A percentile compares a stretch with the other conserved stretches of the same genome.
Conservation (phyloP, 148 eudicot species). For the Beta vulgaris region DNA sequence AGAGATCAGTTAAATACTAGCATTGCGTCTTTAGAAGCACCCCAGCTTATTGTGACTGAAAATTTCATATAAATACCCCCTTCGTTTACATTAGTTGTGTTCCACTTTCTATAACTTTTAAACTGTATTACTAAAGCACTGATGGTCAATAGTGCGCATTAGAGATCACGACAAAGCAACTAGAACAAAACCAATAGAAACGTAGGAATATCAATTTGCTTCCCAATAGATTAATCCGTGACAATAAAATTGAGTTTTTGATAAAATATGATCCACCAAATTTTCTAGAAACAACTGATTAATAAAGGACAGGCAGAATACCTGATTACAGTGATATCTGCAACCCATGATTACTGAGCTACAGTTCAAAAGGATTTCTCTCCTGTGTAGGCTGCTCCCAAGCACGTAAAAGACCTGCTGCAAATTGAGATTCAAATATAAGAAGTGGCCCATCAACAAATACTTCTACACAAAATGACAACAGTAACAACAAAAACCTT, state of each 20-base stretch:
- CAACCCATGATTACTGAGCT: conserved; percentile 19
- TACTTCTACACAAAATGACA: background rate
- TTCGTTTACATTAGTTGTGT: no score
- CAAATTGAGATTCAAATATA: conserved; percentile 14
- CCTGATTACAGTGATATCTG: conserved; percentile 22
- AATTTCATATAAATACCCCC: background rate
- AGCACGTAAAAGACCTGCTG: conserved; percentile 58
- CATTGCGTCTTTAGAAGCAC: background rate
- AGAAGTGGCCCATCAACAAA: conserved; percentile 22
- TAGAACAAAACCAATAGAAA: no score
- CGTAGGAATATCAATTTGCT: background rate
- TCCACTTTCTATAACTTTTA: no score
- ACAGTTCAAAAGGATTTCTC: conserved; percentile 64
- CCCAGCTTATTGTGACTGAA: background rate
- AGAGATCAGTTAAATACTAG: background rate
- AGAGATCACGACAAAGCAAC: no score
- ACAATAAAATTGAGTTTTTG: background rate
- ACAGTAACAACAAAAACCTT: background rate
- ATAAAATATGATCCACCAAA: background rate
- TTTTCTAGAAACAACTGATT: background rate
- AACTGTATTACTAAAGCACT: no score
- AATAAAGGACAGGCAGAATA: conserved; percentile 13
- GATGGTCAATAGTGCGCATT: no score
- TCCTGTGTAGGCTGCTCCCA: conserved; percentile 92
- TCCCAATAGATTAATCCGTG: background rate